Base-by-base conservation (phyloP, 169 alveolate genomes). In the Babesia gibsoni region DNA sequence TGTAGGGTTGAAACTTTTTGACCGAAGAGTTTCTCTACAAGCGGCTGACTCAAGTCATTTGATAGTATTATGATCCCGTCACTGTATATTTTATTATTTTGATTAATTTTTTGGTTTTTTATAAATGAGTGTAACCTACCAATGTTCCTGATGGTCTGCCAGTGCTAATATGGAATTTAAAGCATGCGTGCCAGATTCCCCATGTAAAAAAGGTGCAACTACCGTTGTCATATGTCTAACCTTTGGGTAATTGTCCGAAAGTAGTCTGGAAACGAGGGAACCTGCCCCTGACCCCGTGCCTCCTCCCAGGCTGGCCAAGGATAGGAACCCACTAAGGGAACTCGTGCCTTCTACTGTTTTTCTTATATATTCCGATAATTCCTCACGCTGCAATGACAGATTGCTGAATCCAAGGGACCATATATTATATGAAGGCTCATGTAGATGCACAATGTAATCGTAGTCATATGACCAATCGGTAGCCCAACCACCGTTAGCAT, bases 221-320 rank as follows among this genome's bases (percentile, higher is more conserved):
- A 83, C 81, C 3, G 75, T 56, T 45, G 75, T 63, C 23, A 82
- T 29, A 27, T 74, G 52, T 27, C 45, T 65, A 4, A 37, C 41
- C 43, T 74, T 73, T 9, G 84, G 78, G 52, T 48, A 75, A 56
- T 82, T 81, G 33, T 82, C 90, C 25, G 81, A 67, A n/a, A 82
- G 46, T 1, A 82, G 18, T 18, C 56, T 67, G 0, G 84, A 64
- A 2, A 82, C 63, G 35, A 68, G 74, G 9, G 90, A 54, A 42
- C 90, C 82, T 3, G 69, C 49, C 16, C 90, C 90, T 36, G 86
- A 74, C 22, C 90, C 90, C 39, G 86, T 65, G 4, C 90, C 90
- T 16, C 90, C 90, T 0, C 84, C 85, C 37, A 82, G 37, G 58
- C 90, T 82, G 48, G 52, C 86, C 20, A 82, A 73, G 7, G 82